Base-by-base conservation (phyloP, 1,284 basidiomycete genomes). In the Omphalotus olearius region DNA sequence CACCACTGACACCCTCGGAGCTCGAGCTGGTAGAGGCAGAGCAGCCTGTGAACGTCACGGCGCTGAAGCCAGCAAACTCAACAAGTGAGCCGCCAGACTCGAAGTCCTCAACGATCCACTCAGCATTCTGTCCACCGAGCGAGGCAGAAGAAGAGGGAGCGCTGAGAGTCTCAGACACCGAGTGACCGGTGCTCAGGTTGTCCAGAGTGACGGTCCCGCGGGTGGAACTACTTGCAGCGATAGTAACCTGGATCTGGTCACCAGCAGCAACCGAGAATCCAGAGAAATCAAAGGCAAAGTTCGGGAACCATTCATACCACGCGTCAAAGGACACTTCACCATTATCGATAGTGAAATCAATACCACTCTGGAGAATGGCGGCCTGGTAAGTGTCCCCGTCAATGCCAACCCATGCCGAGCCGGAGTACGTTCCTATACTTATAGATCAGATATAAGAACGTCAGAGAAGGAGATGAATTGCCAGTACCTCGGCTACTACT, bases 41-140 rank as follows among this genome's bases (percentile, higher is more conserved):
- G 43, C 64, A 59, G 52, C 56, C 57, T 13, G 60, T 53, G 53
- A 66, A 53, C 1, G 61, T 64, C 54, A 69, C 64, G 36, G 64
- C 65, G 53, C 66, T 66, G 46, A 68, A 72, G 64, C 69, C 63
- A 45, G 68, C 66, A 55, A 70, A 65, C n/a, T 66, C 62, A 17
- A 69, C 70, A 48, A 68, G 66, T 3, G 53, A 57, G 52, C 50
- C 57, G 52, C 56, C 57, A 50, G 62, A 57, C 55, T 63, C 61
- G 57, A 62, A 70, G 62, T 71, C 69, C 60, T 72, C 69, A 36
- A 71, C 62, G 47, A 68, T 68, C 66, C 66, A 66, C 54, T 68
- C 64, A 2, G 64, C 66, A 48, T 68, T 62, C 50, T 66, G 53
- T 56, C 66, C 56, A 62, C 67, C 69, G 36, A 72, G 66, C 35